A percentile compares a stretch with the other conserved stretches of the same genome.
phyloP scores from a whole-genome alignment of 1,284 basidiomycete species.

The Apiotrichum sp. region DNA sequence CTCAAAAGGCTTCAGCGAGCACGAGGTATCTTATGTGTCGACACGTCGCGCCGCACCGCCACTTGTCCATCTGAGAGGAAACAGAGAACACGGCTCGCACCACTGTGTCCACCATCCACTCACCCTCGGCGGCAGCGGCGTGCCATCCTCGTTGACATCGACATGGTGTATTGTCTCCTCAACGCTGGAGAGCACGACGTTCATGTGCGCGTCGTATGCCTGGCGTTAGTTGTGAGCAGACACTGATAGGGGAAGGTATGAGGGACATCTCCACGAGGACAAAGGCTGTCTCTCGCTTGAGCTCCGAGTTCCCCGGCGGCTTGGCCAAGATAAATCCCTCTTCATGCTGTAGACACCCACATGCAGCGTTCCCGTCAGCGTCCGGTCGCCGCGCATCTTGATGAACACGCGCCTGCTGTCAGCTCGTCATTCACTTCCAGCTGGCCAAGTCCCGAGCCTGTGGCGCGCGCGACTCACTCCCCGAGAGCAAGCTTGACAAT shows the following conservation, averaged over 20 bases:
- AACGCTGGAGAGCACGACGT: constrained; percentile 93
- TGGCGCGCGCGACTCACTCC: constrained; percentile 63
- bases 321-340: too few relatives aligned
- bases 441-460: background rate
- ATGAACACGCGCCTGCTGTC: constrained; percentile 43
- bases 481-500: constrained; percentile 91
- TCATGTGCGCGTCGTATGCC: constrained; percentile 99
- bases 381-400: constrained; percentile 91
- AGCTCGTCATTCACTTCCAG: background rate
- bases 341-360: constrained; percentile 51
- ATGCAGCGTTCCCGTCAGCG: constrained; percentile 87
- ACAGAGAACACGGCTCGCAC: background rate
- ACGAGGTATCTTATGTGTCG: too few relatives aligned
- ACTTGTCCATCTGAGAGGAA: background rate
- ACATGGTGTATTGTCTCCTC: constrained; percentile 94
- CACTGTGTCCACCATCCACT: background rate
- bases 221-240: constrained; percentile 37
- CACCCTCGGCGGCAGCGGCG: constrained; percentile 48
- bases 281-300: too few relatives aligned
- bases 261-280: too few relatives aligned
- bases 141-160: constrained; percentile 55
- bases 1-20: too few relatives aligned
- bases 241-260: too few relatives aligned
- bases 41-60: too few relatives aligned
- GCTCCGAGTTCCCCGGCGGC: too few relatives aligned